phyloP scores from a whole-genome alignment of 371 early-diverging fungal species.

The Mortierella sp. region DNA sequence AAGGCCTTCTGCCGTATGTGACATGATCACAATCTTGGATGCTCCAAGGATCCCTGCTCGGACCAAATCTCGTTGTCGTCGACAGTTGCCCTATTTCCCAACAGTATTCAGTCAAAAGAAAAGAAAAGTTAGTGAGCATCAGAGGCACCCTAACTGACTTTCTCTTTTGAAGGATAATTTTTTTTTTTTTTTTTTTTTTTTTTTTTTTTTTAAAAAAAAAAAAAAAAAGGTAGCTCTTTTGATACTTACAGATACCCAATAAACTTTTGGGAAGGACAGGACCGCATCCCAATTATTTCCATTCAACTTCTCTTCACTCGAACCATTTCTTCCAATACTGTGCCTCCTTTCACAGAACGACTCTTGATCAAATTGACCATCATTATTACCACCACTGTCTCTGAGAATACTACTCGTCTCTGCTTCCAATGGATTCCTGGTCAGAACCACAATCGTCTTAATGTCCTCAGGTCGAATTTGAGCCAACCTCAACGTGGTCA shows the following conservation, averaged over 20 bases:
- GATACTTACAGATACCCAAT: slow-evolving; percentile 61
- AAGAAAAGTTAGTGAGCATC: not conserved
- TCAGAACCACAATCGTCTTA: slow-evolving; percentile 46
- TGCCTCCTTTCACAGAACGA: not conserved
- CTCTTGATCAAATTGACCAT: not conserved
- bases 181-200: too few relatives aligned
- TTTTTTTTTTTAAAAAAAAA: not conserved
- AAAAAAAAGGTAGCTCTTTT: not conserved
- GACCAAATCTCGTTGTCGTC: slow-evolving; percentile 66
- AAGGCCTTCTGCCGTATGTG: slow-evolving; percentile 33
- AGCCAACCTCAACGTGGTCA: slow-evolving; percentile 41
- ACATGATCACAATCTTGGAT: slow-evolving; percentile 70
- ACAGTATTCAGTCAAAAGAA: not conserved
- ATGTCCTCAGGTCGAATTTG: slow-evolving; percentile 35
- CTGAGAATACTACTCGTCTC: slow-evolving; percentile 1
- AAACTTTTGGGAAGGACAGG: slow-evolving; percentile 63
- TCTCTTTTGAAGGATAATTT: too few relatives aligned
- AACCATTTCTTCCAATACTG: not conserved
- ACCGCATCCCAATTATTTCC: slow-evolving; percentile 42
- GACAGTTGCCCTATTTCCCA: slow-evolving; percentile 60
- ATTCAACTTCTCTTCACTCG: not conserved
- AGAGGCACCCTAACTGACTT: not conserved
- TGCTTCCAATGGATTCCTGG: slow-evolving; percentile 25
- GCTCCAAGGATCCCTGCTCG: slow-evolving; percentile 66
- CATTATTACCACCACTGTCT: slow-evolving; percentile 2